Evolutionary conservation across 129 eudicot species (phyloP).

Genomic region (Flaveria bidentis): DNA sequence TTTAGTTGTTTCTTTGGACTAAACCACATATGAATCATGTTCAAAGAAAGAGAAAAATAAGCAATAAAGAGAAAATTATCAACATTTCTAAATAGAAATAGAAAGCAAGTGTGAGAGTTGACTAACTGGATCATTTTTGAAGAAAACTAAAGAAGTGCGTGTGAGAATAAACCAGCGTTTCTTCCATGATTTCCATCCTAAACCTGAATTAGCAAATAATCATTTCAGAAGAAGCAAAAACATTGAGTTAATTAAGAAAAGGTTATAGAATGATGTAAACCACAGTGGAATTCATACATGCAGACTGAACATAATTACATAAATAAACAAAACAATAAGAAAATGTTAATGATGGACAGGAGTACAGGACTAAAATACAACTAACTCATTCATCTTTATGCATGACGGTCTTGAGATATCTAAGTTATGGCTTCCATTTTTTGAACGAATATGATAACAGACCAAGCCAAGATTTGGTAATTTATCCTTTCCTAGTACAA

Average conservation of each 20-base stretch:
- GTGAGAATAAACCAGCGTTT: constrained; percentile 99
- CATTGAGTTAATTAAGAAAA: constrained; percentile 1
- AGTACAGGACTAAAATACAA: not conserved
- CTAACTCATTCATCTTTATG: not conserved
- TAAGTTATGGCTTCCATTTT: not conserved
- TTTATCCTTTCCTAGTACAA: not conserved
- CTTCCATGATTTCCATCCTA: constrained; percentile 99
- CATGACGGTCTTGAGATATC: not conserved
- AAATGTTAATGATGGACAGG: not conserved
- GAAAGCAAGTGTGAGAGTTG: not conserved
- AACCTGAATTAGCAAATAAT: constrained; percentile 51
- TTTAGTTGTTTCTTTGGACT: not conserved
- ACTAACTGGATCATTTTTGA: constrained; percentile 97
- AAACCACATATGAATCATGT: not conserved
- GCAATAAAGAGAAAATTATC: constrained; percentile 4
- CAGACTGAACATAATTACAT: not conserved
- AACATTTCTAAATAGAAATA: not conserved
- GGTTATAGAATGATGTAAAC: constrained; percentile 1
- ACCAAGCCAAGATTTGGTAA: constrained; percentile 6
- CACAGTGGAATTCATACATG: constrained; percentile 12
- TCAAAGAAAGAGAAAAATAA: not conserved
- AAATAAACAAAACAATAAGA: not conserved
- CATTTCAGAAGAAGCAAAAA: not conserved
- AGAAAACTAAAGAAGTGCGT: constrained; percentile 93
- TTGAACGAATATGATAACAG: not conserved